Base-by-base conservation (phyloP, 2,329 filamentous ascomycete species). In the Fusarium paranaense region DNA sequence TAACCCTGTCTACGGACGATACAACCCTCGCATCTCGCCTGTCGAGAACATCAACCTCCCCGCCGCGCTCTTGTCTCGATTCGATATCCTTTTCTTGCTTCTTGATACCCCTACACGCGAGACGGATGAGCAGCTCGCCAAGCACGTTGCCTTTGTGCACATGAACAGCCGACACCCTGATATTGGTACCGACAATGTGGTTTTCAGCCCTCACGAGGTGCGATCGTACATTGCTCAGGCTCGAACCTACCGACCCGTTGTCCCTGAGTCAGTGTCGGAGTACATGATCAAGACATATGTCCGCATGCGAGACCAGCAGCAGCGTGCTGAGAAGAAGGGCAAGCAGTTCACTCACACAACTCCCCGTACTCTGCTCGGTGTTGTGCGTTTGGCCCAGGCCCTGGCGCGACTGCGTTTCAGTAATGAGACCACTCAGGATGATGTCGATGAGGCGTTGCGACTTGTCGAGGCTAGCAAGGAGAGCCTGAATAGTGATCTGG, bases 21-120 rank as follows among this genome's bases (percentile, higher is more conserved):
- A 99, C 88, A 99, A 99, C 85, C 97, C 97, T 66, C 94, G 95
- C 73, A 93, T 99, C 78, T 98, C 96, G 1, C 97, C 97, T 0
- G 95, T 99, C 30, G 97, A 99, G 83, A 99, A 99, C 84, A 99
- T 99, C 85, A 99, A 99, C 84, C 91, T 99, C 45, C 97, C 97
- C n/a, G 97, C 97, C 20, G 97, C 97, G 22, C 90, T 99, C 22
- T 90, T 99, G 64, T 98, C 96, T 69, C 94, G 97, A 90, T 99
- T 99, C 84, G 97, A 99, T 82, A 90, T 99, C 76, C 90, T 99
- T 76, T 99, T 98, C 88, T 88, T 99, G 56, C 95, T 99, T 78
- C 93, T 99, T 68, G 97, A 99, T 86, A 98, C 95, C 40, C 96
- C 97, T 3, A 92, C 92, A 20, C 93, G 95, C 73, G 97, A 99